Percentiles rank a stretch among this genome's conserved stretches.
Evolutionary conservation across 2,329 filamentous ascomycete genomes (phyloP).

Genomic region (Monosporascus cannonballus): DNA sequence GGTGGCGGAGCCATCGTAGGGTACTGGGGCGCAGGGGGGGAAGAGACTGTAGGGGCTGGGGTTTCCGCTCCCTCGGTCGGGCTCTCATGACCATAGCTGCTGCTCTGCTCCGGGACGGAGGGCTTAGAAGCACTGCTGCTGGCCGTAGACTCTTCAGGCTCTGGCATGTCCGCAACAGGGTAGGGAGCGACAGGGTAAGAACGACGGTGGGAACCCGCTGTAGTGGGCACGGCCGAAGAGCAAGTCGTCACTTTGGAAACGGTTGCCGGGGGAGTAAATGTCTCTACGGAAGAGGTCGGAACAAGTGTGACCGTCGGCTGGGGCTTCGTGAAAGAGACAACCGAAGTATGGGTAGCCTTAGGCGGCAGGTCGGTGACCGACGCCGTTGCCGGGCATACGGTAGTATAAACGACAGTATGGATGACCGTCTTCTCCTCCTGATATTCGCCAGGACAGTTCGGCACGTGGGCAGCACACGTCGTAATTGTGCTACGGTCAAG

Average conservation of each 20-base stretch:
- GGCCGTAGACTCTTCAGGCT: too few species aligned
- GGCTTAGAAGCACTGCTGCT: too few species aligned
- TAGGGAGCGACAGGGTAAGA: too few species aligned
- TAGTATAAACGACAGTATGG: slow-evolving; percentile 26
- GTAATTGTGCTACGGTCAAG: slow-evolving; percentile 21
- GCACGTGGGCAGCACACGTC: slow-evolving; percentile 28
- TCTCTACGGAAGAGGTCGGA: slow-evolving; percentile 19
- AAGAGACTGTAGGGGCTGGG: too few species aligned
- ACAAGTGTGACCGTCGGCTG: slow-evolving; percentile 17
- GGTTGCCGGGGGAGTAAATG: slow-evolving; percentile 21
- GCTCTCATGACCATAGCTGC: too few species aligned
- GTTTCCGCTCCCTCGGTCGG: too few species aligned
- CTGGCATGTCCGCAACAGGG: too few species aligned
- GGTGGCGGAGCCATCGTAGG: too few species aligned
- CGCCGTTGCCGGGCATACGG: slow-evolving; percentile 21
- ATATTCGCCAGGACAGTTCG: slow-evolving; percentile 34
- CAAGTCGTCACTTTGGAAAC: background rate
- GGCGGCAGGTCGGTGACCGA: slow-evolving; percentile 15
- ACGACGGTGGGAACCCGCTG: background rate
- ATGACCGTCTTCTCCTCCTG: slow-evolving; percentile 27
- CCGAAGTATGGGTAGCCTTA: slow-evolving; percentile 7
- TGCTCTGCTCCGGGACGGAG: too few species aligned
- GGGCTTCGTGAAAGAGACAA: slow-evolving; percentile 15
- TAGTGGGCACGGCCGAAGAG: too few species aligned
- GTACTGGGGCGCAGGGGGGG: too few species aligned